Evolutionary conservation across 202 grass and related monocot genomes (phyloP), one percentile per base, ranked within the genome.

Genomic region (Panicum hallii): DNA sequence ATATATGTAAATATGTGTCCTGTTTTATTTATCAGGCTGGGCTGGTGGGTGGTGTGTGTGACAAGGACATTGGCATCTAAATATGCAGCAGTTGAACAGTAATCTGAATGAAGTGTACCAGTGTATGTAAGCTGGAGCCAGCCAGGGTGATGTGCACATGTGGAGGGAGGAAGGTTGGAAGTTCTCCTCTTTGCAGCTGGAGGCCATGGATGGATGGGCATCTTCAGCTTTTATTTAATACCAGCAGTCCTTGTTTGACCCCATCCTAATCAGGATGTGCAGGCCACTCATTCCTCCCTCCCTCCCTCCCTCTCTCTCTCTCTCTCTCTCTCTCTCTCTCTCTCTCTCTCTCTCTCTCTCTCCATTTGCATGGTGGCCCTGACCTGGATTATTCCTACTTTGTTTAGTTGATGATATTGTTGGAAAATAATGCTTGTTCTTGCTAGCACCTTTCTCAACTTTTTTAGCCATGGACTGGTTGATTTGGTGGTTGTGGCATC

Each of bases 91-190:
- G 50, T 57, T 82, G 79, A 71, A 47, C 67, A 82, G 79, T 61
- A 32, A 28, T 75, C 56, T 82, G 65, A 73, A 66, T 75, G 34
- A 40, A 75, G 17, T 63, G 79, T 42, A 54, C 70, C 15, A 34
- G 70, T 72, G 70, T 5, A 45, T 83, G 46, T 50, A 77, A 63
- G 85, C 85, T 91, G 85, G 89, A 87, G 81, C 63, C 89, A 91
- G 85, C 69, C 81, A 81, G 36, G 89, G 36, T 71, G 83, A 82
- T 79, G 80, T 61, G 66, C 32, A 48, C 20, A 53, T 68, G 75
- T 86, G 57, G 55, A 34, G 28, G 67, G n/a, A 19, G 61, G 77
- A 15, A 52, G 19, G 46, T 66, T 73, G 47, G 62, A 30, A 32
- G 16, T 72, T 30, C 74, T 48, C 26, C 16, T 70, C 63, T 84